Evolutionary conservation across 192 early-diverging fungal species (phyloP), one percentile per base, ranked within the genome.

Genomic region (Gorgonomyces haynaldii): DNA sequence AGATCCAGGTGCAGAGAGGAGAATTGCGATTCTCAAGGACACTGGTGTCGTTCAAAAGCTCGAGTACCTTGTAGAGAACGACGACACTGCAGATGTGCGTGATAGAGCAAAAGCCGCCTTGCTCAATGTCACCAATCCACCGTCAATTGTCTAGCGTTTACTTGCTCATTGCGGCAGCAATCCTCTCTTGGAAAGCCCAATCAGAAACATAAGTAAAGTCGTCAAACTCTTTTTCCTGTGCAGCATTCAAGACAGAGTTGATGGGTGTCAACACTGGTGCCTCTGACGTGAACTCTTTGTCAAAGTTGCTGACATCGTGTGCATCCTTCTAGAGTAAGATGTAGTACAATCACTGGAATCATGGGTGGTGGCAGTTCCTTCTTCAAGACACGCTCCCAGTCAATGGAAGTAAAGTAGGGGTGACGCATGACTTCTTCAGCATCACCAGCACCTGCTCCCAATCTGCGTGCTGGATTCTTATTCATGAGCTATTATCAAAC

Each of bases 281-380:
- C 70, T 97, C 90, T 28, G 77, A 69, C 6, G 95, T 98, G 53
- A 97, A 96, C 70, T 98, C 93, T 3, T 78, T 70, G 54, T 96
- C 91, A 79, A 98, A 98, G 81, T 98, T 98, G 36, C 91, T 95
- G 3, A 86, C 85, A 54, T 98, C 95, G 9, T 77, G 76, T 38
- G 82, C 71, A 34, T 69, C 48, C 6, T 53, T 61, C 72, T 75
- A 42, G 13, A 24, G 28, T 50, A 30, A 23, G 29, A 10, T 32
- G 19, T 45, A 80, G 76, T 50, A 87, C 84, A 60, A 98, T 85
- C 27, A 78, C 78, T 10, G 95, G 95, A 31, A 82, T 78, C 65
- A 83, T 96, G 4, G 89, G 91, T 19, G 93, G 89, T 5, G 82
- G 62, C 4, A 91, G 76, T 38, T 79, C 66, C 73, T 89, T 92